Evolutionary conservation across 345 rosid genomes (phyloP).

Genomic region (Lepidium africanum): DNA sequence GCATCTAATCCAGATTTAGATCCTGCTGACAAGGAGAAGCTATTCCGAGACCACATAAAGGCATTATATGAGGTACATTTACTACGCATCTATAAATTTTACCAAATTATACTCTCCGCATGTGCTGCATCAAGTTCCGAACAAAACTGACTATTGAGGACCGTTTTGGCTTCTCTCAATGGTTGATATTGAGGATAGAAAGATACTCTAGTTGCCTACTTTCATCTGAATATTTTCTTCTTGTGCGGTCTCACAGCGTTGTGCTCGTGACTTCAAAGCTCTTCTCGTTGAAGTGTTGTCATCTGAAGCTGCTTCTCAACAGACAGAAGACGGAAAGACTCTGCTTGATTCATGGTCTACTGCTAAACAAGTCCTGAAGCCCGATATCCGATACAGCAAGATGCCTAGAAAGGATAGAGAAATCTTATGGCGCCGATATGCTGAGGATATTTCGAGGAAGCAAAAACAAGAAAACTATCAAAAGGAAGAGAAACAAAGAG

Average conservation of each 20-base stretch:
- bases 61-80: slow-evolving; percentile 66
- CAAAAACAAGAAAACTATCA: slow-evolving; percentile 38
- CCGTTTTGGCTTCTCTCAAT: neutral
- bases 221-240: neutral
- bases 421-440: slow-evolving; percentile 63
- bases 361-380: slow-evolving; percentile 67
- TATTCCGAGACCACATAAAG: slow-evolving; percentile 86
- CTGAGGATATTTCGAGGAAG: slow-evolving; percentile 53
- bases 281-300: slow-evolving; percentile 68
- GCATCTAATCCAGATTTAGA: slow-evolving; percentile 72
- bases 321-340: slow-evolving; percentile 68
- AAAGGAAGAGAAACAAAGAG: slow-evolving; percentile 40
- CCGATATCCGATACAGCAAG: slow-evolving; percentile 71
- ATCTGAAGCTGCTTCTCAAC: slow-evolving; percentile 55
- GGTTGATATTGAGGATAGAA: neutral
- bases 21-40: slow-evolving; percentile 74
- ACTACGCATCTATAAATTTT: neutral
- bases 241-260: slow-evolving; percentile 39
- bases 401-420: slow-evolving; percentile 88
- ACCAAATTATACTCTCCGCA: neutral
- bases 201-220: neutral
- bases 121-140: slow-evolving; percentile 1
- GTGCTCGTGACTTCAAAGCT: slow-evolving; percentile 57
- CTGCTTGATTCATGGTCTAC: slow-evolving; percentile 89
- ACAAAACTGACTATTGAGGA: neutral